Evolutionary conservation across 1,139 yeast genomes (phyloP).

Genomic region (Oligophagozyma castellii): DNA sequence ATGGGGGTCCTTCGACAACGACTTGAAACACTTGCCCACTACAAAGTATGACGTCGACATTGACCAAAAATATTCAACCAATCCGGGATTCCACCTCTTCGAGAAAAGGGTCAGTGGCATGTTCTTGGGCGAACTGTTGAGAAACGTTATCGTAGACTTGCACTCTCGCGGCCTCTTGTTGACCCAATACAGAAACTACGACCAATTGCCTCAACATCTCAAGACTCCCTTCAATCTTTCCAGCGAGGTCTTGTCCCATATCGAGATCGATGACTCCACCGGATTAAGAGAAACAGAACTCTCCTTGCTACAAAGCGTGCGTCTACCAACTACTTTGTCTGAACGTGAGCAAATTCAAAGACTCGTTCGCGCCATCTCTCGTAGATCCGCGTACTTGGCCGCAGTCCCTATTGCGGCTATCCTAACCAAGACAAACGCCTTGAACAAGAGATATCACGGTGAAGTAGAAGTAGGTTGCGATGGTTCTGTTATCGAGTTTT

Average conservation of each 20-base stretch:
- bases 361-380: conserved; percentile 65
- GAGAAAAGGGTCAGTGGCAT: conserved; percentile 91
- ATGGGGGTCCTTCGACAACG: conserved; percentile 96
- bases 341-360: conserved; percentile 63
- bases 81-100: conserved; percentile 77
- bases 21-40: conserved; percentile 52
- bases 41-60: conserved; percentile 62
- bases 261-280: conserved; percentile 70
- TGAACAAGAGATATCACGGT: conserved; percentile 40
- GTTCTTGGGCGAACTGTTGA: conserved; percentile 81
- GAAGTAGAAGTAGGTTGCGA: conserved; percentile 89
- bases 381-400: conserved; percentile 74
- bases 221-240: conserved; percentile 65
- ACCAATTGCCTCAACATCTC: conserved; percentile 51
- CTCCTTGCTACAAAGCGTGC: conserved; percentile 45
- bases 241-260: conserved; percentile 67
- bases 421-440: conserved; percentile 40
- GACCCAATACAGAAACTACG: conserved; percentile 36
- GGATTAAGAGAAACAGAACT: conserved; percentile 55
- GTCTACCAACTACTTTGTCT: conserved; percentile 51
- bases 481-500: conserved; percentile 86
- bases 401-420: conserved; percentile 85
- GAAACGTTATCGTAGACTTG: conserved; percentile 59
- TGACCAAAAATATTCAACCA: conserved; percentile 57
- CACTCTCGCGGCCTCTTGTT: conserved; percentile 47